phyloP scores from a whole-genome alignment of 345 rosid species.

The Noccaea caerulescens region DNA sequence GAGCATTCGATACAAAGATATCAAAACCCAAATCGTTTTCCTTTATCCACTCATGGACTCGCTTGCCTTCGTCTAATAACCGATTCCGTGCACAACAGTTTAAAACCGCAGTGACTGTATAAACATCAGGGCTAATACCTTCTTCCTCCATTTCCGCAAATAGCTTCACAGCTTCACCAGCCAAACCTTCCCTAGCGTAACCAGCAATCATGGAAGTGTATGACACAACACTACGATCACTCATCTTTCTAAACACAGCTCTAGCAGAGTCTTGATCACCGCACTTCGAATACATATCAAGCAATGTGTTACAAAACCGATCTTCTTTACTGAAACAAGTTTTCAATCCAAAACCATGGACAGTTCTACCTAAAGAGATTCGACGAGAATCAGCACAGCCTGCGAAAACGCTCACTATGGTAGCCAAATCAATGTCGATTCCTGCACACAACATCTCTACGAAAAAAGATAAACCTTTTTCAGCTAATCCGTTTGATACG shows the following conservation, averaged over 20 bases:
- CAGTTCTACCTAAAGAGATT: constrained; percentile 50
- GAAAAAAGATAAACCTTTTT: constrained; percentile 51
- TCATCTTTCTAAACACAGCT: constrained; percentile 57
- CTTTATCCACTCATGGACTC: constrained; percentile 57
- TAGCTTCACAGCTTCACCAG: constrained; percentile 56
- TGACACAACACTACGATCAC: constrained; percentile 60
- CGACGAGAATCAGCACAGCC: constrained; percentile 54
- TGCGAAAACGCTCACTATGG: constrained; percentile 53
- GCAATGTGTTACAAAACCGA: constrained; percentile 55
- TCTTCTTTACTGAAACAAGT: constrained; percentile 43
- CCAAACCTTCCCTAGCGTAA: constrained; percentile 60
- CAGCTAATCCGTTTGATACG: constrained; percentile 48
- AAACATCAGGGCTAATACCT: constrained; percentile 59
- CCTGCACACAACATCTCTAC: constrained; percentile 52
- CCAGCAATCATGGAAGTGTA: constrained; percentile 82
- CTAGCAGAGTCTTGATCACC: constrained; percentile 54
- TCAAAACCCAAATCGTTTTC: constrained; percentile 52
- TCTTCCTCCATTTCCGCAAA: constrained; percentile 57
- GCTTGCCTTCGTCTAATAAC: constrained; percentile 58
- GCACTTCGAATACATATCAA: constrained; percentile 74
- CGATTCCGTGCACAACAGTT: constrained; percentile 69
- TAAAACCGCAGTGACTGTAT: constrained; percentile 60
- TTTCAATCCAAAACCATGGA: constrained; percentile 61
- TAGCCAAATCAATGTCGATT: constrained; percentile 54
- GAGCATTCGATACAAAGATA: constrained; percentile 60